Evolutionary conservation across 2,329 filamentous ascomycete genomes (phyloP).

Genomic region (Thelonectria olida): DNA sequence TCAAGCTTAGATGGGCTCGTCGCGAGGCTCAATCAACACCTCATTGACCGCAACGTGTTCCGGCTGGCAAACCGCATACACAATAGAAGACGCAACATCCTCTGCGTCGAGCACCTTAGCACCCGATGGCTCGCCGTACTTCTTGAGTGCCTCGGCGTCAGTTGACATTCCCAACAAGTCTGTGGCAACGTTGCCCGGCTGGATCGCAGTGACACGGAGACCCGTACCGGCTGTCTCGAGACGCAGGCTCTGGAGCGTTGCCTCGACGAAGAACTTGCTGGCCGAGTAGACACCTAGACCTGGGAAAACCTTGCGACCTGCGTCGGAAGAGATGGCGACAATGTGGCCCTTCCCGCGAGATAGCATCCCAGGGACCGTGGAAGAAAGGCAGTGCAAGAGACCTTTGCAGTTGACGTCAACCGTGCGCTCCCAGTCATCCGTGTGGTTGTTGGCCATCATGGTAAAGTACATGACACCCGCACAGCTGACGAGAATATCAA

Average conservation of each 20-base stretch:
- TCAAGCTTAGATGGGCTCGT: slow-evolving; percentile 79
- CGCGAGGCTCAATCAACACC: slow-evolving; percentile 79
- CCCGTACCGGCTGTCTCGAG: slow-evolving; percentile 80
- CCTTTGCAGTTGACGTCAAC: slow-evolving; percentile 91
- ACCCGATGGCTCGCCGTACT: slow-evolving; percentile 79
- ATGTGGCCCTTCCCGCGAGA: slow-evolving; percentile 75
- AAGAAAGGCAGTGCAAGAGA: slow-evolving; percentile 75
- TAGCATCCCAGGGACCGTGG: slow-evolving; percentile 77
- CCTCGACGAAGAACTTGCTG: slow-evolving; percentile 87
- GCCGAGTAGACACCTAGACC: slow-evolving; percentile 85
- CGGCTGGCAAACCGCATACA: slow-evolving; percentile 79
- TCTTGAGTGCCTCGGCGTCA: slow-evolving; percentile 79
- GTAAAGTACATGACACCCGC: slow-evolving; percentile 91
- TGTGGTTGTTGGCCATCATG: slow-evolving; percentile 81
- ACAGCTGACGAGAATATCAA: slow-evolving; percentile 83
- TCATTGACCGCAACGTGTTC: slow-evolving; percentile 83
- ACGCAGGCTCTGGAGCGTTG: slow-evolving; percentile 77
- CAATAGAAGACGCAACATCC: slow-evolving; percentile 77
- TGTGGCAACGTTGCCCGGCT: slow-evolving; percentile 81
- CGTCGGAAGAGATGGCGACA: slow-evolving; percentile 84
- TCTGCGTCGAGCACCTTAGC: slow-evolving; percentile 78
- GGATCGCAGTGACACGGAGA: slow-evolving; percentile 76
- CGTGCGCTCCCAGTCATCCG: slow-evolving; percentile 81
- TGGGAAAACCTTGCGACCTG: slow-evolving; percentile 83
- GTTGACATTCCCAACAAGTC: slow-evolving; percentile 79